Evolutionary conservation across 495 filamentous ascomycete genomes (phyloP), one percentile per base, ranked within the genome.

Genomic region (Xylaria palmicola): DNA sequence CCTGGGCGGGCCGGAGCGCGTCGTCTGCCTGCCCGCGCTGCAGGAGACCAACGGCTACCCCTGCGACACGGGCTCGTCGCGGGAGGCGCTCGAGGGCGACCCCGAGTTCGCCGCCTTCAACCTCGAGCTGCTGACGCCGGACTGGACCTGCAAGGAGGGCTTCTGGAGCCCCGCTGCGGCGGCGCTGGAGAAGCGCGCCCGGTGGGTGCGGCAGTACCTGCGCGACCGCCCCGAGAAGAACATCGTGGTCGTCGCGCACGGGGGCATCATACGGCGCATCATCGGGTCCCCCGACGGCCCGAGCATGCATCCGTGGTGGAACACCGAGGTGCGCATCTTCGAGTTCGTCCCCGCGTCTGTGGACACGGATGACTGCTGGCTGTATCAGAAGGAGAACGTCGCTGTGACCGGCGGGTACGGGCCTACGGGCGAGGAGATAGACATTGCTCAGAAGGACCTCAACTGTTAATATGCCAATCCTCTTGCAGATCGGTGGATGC

Each of bases 271-370:
- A 30, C 51, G 81, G 13, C 48, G 69, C 7, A 66, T 64, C 51
- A 64, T 62, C 30, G 32, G 54, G n/a, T 9, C 39, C 6, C 60
- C 64, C 41, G n/a, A n/a, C 36, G 73, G 71, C 9, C 73, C 83
- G 17, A 74, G 72, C 9, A 65, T 72, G 10, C 67, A 68, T 27
- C 71, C 64, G 48, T 86, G 74, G 62, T 72, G 72, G 37, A 86
- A 87, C 63, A 83, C 79, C 1, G 84, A 86, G 64, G 86, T 80
- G 67, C 72, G 85, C 13, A 70, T 86, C 41, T 86, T 85, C 63
- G 81, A 83, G 6, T 83, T 85, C 55, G 76, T 75, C 37, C 60
- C 57, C 0, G 22, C 60, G 48, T 64, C 43, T 30, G 64, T 64
- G 20, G 49, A 62, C 30, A 49, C 61, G 2, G 64, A 64, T 13